phyloP scores from a whole-genome alignment of 352 stramenopile genomes.

The Peronospora belbahrii region DNA sequence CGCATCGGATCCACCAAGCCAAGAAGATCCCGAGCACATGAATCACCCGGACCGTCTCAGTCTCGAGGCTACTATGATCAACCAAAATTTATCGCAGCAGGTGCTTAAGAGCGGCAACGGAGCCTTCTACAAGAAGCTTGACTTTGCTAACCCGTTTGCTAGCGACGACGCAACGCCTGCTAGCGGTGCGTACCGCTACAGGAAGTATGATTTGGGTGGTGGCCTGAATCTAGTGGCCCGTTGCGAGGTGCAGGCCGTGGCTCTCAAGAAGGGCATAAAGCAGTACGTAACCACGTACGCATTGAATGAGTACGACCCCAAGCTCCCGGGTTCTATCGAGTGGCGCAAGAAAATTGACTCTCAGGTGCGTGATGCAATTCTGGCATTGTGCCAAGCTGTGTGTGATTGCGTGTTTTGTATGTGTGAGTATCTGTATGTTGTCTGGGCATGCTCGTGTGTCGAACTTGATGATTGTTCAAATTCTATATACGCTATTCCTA shows the following conservation, averaged over 20 bases:
- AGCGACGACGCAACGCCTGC: conserved; percentile 88
- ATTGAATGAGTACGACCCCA: conserved; percentile 96
- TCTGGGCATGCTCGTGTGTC: conserved; percentile 11
- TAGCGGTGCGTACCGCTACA: conserved; percentile 94
- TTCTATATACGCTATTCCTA: conserved; percentile 68
- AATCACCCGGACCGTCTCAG: conserved; percentile 94
- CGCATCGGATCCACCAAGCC: conserved; percentile 81
- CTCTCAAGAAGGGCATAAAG: conserved; percentile 79
- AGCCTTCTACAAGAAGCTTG: conserved; percentile 53
- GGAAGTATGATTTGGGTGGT: conserved; percentile 91
- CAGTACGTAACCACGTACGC: conserved; percentile 93
- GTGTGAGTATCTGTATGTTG: conserved; percentile 6
- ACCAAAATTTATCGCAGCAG: conserved; percentile 98
- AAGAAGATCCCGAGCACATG: conserved; percentile 86
- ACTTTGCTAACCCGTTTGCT: conserved; percentile 90
- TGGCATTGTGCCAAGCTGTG: conserved; percentile 6
- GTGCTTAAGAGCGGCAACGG: conserved; percentile 72
- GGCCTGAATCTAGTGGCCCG: conserved; percentile 87
- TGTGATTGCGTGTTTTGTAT: conserved; percentile 13
- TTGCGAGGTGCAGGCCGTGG: conserved; percentile 92
- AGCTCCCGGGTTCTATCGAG: conserved; percentile 78
- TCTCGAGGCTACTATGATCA: conserved; percentile 97
- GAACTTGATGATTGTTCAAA: conserved; percentile 62
- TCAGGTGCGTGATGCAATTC: conserved; percentile 40
- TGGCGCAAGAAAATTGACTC: conserved; percentile 97